phyloP scores from a whole-genome alignment of 1,284 basidiomycete species.

The Sparassis latifolia region DNA sequence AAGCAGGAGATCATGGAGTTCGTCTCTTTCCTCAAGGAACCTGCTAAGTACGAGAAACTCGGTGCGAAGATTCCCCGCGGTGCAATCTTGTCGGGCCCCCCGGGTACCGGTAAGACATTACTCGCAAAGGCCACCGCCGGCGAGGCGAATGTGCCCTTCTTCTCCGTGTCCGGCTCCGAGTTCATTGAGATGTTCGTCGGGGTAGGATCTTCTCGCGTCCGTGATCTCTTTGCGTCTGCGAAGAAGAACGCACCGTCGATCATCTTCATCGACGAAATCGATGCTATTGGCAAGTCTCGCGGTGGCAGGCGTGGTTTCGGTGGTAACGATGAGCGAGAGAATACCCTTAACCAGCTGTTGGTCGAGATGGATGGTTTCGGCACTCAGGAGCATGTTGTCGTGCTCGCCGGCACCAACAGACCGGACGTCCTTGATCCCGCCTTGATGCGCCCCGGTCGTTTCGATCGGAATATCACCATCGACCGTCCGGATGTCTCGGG shows the following conservation, averaged over 20 bases:
- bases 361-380: constrained; percentile 99
- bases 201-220: constrained; percentile 95
- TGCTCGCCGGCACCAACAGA: constrained; percentile 95
- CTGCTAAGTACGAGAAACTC: constrained; percentile 89
- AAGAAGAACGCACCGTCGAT: constrained; percentile 98
- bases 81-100: constrained; percentile 96
- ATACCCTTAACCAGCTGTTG: constrained; percentile 94
- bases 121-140: constrained; percentile 98
- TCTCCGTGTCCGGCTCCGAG: constrained; percentile 97
- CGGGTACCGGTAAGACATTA: constrained; percentile 97
- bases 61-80: constrained; percentile 99
- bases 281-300: constrained; percentile 96
- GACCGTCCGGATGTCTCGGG: constrained; percentile 94
- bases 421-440: constrained; percentile 95
- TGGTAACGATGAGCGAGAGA: constrained; percentile 97
- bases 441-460: constrained; percentile 94
- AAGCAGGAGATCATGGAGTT: constrained; percentile 99
- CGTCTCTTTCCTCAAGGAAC: constrained; percentile 98
- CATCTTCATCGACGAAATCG: constrained; percentile 97
- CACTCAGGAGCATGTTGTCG: constrained; percentile 93
- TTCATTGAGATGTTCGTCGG: constrained; percentile 99
- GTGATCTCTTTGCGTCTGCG: constrained; percentile 95
- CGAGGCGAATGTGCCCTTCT: constrained; percentile 95
- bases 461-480: constrained; percentile 95
- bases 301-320: constrained; percentile 87